phyloP scores from a whole-genome alignment of 2,329 filamentous ascomycete genomes.

The Pseudonectria buxi region DNA sequence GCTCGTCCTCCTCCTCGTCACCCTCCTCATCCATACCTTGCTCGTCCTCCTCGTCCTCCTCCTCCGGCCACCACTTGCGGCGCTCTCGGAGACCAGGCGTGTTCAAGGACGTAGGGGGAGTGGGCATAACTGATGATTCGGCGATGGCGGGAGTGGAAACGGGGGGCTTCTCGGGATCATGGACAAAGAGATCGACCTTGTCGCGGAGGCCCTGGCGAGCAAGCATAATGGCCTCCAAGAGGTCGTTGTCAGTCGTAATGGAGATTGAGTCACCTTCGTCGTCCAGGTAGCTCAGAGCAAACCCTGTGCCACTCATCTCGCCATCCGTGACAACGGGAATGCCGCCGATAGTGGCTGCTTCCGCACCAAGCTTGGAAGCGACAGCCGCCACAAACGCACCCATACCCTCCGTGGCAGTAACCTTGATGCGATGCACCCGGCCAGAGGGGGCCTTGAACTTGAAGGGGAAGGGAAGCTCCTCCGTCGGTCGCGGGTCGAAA shows the following conservation, averaged over 20 bases:
- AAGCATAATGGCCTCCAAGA: slow-evolving; percentile 81
- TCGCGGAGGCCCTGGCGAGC: slow-evolving; percentile 72
- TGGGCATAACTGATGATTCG: slow-evolving; percentile 34
- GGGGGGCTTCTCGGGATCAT: slow-evolving; percentile 85
- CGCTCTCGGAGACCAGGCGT: slow-evolving; percentile 43
- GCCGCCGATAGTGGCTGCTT: slow-evolving; percentile 79
- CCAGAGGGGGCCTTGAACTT: slow-evolving; percentile 98
- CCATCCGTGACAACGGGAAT: slow-evolving; percentile 71
- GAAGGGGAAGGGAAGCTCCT: slow-evolving; percentile 85
- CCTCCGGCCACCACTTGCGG: slow-evolving; percentile 53
- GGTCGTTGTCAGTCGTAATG: slow-evolving; percentile 90
- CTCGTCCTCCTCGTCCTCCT: slow-evolving; percentile 46
- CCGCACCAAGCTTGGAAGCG: slow-evolving; percentile 73
- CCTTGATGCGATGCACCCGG: slow-evolving; percentile 86
- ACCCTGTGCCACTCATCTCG: slow-evolving; percentile 68
- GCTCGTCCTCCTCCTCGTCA: slow-evolving; percentile 47
- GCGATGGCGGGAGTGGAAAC: slow-evolving; percentile 53
- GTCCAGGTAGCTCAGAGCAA: slow-evolving; percentile 90
- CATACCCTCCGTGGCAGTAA: slow-evolving; percentile 73
- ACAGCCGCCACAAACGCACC: slow-evolving; percentile 71
- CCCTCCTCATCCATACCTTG: slow-evolving; percentile 45
- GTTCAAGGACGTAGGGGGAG: slow-evolving; percentile 41
- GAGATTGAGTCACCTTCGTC: slow-evolving; percentile 96
- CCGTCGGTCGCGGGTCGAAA: slow-evolving; percentile 45
- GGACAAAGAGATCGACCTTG: slow-evolving; percentile 96